These are phyloP conservation scores for Phallus indusiatus DNA, from an alignment of 768 basidiomycete genomes.

Conservation along the genomic window DNA sequence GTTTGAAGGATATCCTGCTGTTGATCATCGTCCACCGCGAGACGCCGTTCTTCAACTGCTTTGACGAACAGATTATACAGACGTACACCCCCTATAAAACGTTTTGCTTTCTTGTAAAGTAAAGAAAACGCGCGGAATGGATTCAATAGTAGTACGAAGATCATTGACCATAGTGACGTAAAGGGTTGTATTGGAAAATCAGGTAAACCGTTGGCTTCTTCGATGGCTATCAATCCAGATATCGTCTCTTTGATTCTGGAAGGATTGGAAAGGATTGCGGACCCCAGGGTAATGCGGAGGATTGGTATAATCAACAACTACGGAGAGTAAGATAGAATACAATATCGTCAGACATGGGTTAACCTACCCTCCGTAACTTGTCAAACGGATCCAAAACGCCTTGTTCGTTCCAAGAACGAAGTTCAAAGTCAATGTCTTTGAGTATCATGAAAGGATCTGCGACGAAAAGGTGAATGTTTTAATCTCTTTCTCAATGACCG, in stretches of 20 bases:
- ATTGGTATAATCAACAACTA: background rate
- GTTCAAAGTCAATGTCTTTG: background rate
- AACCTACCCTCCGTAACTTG: background rate
- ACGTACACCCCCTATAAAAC: background rate
- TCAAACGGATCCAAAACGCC: background rate
- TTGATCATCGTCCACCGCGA: background rate
- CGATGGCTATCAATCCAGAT: background rate
- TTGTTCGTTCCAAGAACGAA: background rate
- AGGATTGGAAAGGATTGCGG: background rate
- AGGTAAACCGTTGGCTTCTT: background rate
- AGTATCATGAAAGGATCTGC: background rate
- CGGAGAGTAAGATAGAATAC: background rate
- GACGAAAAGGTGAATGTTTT: background rate
- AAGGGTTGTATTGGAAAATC: background rate
- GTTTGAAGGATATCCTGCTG: conserved; percentile 4
- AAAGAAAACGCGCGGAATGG: background rate
- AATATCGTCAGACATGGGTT: background rate
- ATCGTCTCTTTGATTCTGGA: background rate
- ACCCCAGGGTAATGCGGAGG: background rate
- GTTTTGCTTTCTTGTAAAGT: background rate
- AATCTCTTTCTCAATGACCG: too few relatives aligned
- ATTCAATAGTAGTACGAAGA: background rate
- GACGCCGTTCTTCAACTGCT: background rate
- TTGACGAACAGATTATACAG: background rate
- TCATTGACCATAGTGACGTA: background rate